Evolutionary conservation across 2,329 filamentous ascomycete species (phyloP), one percentile per base, ranked within the genome.

Genomic region (Diaporthe eres): DNA sequence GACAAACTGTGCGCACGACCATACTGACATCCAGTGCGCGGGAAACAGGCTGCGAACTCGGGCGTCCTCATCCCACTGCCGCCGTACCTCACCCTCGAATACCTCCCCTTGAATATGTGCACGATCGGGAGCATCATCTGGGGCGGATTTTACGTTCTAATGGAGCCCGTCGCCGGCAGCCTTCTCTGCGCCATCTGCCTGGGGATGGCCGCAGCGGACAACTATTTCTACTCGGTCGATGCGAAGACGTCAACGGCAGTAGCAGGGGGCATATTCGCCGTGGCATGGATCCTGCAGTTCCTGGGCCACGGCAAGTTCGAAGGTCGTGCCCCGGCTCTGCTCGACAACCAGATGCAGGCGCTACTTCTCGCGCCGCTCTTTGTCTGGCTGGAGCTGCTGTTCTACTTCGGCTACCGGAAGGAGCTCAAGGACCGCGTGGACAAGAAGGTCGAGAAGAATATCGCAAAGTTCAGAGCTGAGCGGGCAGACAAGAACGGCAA

Each of bases 381-480:
- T 80, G 96, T 98, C 75, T 99, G 97, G 94, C 93, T 99, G 80
- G 96, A 98, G 86, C 86, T 97, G 34, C 89, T 99, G 37, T 99
- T 99, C 87, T 92, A 89, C 81, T 90, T 97, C 70, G 97, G 97
- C 67, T 99, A 98, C 85, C 91, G 97, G 76, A 94, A 93, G 1
- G 95, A 98, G 84, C 88, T 99, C 79, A 95, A 96, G 86, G 89
- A 90, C 77, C 92, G 96, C 70, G 91, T 98, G 60, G 92, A 96
- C 77, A 92, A 92, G 82, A 92, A 90, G 51, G 94, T 98, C 4
- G 85, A 92, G 82, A 87, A 91, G 79, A 95, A 98, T 83, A 89
- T 98, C 78, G 89, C 91, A 79, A 97, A 95, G 84, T 93, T 95
- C 82, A 92, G 87, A 80, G 86, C 89, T 49, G 86, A 87, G 76